Conservation (phyloP, 768 basidiomycete genomes). For the Amyloporia xantha region DNA sequence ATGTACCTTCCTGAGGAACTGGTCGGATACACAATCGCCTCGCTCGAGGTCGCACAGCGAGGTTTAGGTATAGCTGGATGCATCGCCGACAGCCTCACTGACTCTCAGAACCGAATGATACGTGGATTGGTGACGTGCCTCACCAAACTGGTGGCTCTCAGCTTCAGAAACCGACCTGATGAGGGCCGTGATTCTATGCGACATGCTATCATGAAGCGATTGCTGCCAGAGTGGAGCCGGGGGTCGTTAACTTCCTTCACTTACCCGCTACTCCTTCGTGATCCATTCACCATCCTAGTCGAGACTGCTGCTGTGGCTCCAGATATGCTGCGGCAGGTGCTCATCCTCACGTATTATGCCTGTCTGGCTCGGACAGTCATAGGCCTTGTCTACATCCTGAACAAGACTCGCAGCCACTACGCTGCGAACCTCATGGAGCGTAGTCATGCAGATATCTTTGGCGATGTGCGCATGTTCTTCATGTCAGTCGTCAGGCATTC, state of each 20-base stretch:
- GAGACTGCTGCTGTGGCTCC: conserved; percentile 89
- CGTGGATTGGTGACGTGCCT: conserved; percentile 70
- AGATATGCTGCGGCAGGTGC: conserved; percentile 81
- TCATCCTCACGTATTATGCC: conserved; percentile 87
- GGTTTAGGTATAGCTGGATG: conserved; percentile 46
- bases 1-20: conserved; percentile 91
- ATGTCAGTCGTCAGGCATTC: conserved; percentile 89
- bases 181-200: conserved; percentile 73
- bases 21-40: conserved; percentile 79
- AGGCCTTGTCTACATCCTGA: conserved; percentile 76
- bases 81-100: conserved; percentile 72
- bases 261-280: conserved; percentile 79
- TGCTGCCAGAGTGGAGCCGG: conserved; percentile 88
- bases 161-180: conserved; percentile 65
- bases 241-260: conserved; percentile 79
- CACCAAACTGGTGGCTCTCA: conserved; percentile 54
- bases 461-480: conserved; percentile 83
- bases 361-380: conserved; percentile 82
- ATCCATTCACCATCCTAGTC: conserved; percentile 84
- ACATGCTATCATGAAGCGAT: conserved; percentile 82
- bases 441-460: conserved; percentile 67
- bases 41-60: conserved; percentile 75
- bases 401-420: conserved; percentile 52
- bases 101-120: conserved; percentile 71
- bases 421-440: conserved; percentile 40